Evolutionary conservation across 2,329 filamentous ascomycete species (phyloP).

Genomic region (Aureobasidium pullulans): DNA sequence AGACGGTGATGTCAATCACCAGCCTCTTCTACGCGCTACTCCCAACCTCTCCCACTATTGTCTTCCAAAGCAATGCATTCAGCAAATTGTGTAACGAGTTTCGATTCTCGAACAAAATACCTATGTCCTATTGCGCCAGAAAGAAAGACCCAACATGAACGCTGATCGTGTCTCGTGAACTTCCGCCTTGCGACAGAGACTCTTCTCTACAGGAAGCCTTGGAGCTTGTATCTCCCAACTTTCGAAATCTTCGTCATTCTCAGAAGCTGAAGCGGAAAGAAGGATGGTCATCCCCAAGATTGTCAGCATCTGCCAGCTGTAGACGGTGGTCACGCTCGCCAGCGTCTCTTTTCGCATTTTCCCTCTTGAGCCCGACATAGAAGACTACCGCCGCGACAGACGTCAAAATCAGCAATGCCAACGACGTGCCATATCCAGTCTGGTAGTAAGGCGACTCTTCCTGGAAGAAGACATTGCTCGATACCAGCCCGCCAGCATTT

Average conservation of each 20-base stretch:
- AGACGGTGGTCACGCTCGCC: slow-evolving; percentile 42
- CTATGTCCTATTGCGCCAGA: background rate
- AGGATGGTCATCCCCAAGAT: slow-evolving; percentile 47
- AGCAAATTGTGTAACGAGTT: background rate
- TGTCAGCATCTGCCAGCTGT: slow-evolving; percentile 35
- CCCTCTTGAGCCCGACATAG: slow-evolving; percentile 33
- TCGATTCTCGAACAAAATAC: background rate
- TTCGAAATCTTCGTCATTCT: background rate
- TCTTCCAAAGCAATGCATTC: background rate
- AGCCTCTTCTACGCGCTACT: background rate
- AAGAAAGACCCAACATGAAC: background rate
- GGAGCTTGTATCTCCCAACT: background rate
- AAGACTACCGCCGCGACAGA: slow-evolving; percentile 35
- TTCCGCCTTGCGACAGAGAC: background rate
- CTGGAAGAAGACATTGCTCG: slow-evolving; percentile 44
- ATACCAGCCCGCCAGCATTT: slow-evolving; percentile 45
- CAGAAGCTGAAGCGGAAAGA: slow-evolving; percentile 36
- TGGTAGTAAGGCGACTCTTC: slow-evolving; percentile 35
- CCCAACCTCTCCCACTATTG: background rate
- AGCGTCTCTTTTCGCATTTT: slow-evolving; percentile 41
- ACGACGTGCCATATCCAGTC: slow-evolving; percentile 41
- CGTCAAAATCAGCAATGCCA: slow-evolving; percentile 42
- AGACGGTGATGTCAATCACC: background rate
- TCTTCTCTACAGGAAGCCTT: background rate
- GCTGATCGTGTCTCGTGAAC: background rate